Conservation (phyloP, 2,329 filamentous ascomycete species). For the Taxawa tesnikishii region DNA sequence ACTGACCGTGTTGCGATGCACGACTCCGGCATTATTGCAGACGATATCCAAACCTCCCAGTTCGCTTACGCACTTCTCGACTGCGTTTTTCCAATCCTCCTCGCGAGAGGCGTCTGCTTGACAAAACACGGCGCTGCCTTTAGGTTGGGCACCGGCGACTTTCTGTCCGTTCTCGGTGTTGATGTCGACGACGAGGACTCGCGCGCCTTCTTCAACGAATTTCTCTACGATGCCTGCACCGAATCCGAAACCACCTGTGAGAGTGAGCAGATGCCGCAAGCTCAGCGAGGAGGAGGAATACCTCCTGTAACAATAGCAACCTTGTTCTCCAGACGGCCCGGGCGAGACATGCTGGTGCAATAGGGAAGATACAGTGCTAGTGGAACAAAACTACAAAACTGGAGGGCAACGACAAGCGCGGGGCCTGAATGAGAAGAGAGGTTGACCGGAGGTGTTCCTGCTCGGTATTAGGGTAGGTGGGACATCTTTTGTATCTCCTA, state of each 20-base stretch:
- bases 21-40: conserved; percentile 32
- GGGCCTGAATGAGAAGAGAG: no score
- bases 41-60: conserved; percentile 32
- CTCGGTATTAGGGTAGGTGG: no score
- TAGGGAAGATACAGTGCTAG: no score
- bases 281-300: no score
- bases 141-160: conserved; percentile 5
- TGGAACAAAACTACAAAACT: no score
- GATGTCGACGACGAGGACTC: conserved; percentile 17
- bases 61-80: conserved; percentile 11
- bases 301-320: conserved; percentile 17
- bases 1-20: conserved; percentile 11
- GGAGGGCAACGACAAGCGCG: no score
- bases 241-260: conserved; percentile 17
- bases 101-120: conserved; percentile 15
- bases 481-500: no score
- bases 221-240: conserved; percentile 18
- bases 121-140: conserved; percentile 4
- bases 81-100: conserved; percentile 14
- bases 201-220: conserved; percentile 17
- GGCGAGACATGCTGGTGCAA: neutral
- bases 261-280: no score
- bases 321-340: conserved; percentile 10
- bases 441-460: no score
- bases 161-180: conserved; percentile 7